Percentiles rank a stretch among this genome's conserved stretches.
Conservation (phyloP, 768 basidiomycete species). For the Gelatoporia subvermispora region DNA sequence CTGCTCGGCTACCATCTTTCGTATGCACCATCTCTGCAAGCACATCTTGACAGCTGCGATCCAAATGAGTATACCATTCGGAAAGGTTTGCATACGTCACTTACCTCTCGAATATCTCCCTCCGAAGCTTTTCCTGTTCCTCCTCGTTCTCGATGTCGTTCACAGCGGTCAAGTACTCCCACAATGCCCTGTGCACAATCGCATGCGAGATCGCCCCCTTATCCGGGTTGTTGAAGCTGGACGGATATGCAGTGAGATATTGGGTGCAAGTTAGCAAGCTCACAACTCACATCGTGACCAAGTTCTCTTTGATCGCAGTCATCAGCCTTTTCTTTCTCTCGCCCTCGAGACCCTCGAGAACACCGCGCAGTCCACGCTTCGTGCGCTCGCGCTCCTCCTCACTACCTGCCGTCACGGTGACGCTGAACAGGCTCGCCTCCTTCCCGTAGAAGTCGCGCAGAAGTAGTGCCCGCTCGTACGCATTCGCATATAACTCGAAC, state of each 20-base stretch:
- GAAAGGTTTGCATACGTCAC: too few species aligned
- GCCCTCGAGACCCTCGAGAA: constrained; percentile 58
- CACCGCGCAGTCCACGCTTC: constrained; percentile 62
- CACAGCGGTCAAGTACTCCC: constrained; percentile 76
- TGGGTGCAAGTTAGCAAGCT: neutral
- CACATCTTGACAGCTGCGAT: constrained; percentile 69
- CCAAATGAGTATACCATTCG: constrained; percentile 2
- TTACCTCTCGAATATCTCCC: constrained; percentile 80
- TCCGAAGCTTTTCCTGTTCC: constrained; percentile 68
- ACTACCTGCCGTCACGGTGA: constrained; percentile 47
- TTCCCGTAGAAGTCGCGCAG: constrained; percentile 89
- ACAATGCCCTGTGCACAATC: constrained; percentile 80
- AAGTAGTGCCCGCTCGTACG: constrained; percentile 76
- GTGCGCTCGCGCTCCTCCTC: constrained; percentile 59
- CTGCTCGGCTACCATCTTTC: constrained; percentile 82
- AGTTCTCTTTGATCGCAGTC: constrained; percentile 63
- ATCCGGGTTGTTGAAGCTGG: constrained; percentile 89
- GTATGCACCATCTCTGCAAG: constrained; percentile 94
- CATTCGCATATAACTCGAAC: constrained; percentile 83
- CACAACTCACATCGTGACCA: constrained; percentile 63
- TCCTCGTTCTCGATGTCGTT: constrained; percentile 51
- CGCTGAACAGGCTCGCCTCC: constrained; percentile 68
- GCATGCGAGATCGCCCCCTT: constrained; percentile 86
- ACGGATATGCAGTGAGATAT: neutral
- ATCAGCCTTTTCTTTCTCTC: constrained; percentile 68